phyloP scores from a whole-genome alignment of 441 rosid species.

The Populus hybrid region DNA sequence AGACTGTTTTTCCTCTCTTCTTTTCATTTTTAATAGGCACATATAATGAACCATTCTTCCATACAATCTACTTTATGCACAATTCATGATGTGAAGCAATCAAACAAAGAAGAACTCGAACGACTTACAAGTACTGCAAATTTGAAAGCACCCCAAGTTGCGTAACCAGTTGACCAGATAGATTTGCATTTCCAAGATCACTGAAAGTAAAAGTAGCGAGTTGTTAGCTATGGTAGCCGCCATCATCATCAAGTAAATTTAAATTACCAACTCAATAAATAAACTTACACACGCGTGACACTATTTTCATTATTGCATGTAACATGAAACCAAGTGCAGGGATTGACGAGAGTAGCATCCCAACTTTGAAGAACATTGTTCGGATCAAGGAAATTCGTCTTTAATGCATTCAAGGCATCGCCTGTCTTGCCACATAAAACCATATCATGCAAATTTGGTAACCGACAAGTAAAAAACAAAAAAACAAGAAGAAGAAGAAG shows the following conservation, averaged over 20 bases:
- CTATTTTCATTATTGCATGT: constrained; percentile 57
- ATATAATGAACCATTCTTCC: neutral
- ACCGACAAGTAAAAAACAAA: neutral
- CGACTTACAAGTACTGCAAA: constrained; percentile 86
- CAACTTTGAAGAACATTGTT: constrained; percentile 54
- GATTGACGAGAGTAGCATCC: constrained; percentile 71
- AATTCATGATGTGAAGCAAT: neutral
- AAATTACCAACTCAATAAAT: neutral
- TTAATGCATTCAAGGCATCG: constrained; percentile 31
- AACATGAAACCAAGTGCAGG: constrained; percentile 82
- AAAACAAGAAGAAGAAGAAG: neutral
- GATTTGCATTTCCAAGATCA: constrained; percentile 90
- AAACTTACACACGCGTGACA: constrained; percentile 67
- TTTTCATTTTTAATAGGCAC: neutral
- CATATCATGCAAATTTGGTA: neutral
- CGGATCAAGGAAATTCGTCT: constrained; percentile 25
- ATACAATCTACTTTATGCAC: neutral
- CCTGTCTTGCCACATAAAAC: constrained; percentile 16
- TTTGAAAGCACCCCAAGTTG: constrained; percentile 74
- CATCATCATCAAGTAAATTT: neutral
- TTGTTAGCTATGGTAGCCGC: neutral
- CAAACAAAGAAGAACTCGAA: neutral
- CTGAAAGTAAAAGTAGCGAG: constrained; percentile 30
- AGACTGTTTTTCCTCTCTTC: neutral
- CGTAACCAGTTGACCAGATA: constrained; percentile 75